These are phyloP conservation scores for Alternaria angustiovoidea DNA, from an alignment of 2,329 filamentous ascomycete genomes.

Conservation along the genomic window DNA sequence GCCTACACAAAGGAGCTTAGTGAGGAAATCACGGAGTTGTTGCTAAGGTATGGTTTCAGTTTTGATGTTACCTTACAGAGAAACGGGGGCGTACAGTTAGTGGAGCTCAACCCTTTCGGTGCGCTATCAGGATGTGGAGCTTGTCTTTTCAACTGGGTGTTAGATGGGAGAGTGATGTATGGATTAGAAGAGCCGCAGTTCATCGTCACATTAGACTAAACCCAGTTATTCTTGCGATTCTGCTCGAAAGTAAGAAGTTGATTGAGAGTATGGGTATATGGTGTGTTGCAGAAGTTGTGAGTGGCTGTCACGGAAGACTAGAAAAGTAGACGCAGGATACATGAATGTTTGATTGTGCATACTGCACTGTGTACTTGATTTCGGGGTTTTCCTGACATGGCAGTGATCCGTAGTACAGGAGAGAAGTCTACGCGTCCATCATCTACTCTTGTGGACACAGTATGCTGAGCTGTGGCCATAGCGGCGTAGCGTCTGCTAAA, in stretches of 20 bases:
- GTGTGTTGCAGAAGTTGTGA: not conserved
- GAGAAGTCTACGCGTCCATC: too few relatives aligned
- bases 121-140: slow-evolving; percentile 55
- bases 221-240: not conserved
- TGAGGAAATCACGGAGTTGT: slow-evolving; percentile 23
- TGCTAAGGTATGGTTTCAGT: slow-evolving; percentile 53
- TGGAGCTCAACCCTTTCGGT: slow-evolving; percentile 59
- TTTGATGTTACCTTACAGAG: slow-evolving; percentile 56
- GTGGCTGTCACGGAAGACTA: not conserved
- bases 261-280: not conserved
- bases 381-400: not conserved
- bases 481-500: not conserved
- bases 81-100: slow-evolving; percentile 38
- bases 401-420: too few relatives aligned
- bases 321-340: slow-evolving; percentile 9
- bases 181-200: slow-evolving; percentile 31
- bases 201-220: not conserved
- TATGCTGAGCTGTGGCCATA: not conserved
- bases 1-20: slow-evolving; percentile 4
- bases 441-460: too few relatives aligned
- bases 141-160: slow-evolving; percentile 58
- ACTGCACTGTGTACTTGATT: not conserved
- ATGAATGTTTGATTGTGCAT: not conserved
- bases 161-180: slow-evolving; percentile 51
- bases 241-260: not conserved